Evolutionary conservation across 441 rosid species (phyloP).

Genomic region (Croton setiger): DNA sequence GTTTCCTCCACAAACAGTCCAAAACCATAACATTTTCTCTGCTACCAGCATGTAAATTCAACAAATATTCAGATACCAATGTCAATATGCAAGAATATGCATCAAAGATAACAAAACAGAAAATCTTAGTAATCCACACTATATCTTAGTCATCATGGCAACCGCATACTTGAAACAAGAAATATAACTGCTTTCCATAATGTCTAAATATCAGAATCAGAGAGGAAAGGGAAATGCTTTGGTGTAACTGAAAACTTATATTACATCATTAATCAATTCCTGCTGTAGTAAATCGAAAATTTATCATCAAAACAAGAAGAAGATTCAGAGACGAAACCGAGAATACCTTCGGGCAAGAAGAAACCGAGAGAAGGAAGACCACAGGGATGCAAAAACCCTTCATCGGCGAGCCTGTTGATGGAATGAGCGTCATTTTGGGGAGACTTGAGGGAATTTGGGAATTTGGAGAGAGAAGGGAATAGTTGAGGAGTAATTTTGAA

Average conservation of each 20-base stretch:
- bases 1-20: background rate
- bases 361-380: conserved; percentile 82
- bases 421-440: conserved; percentile 36
- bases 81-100: background rate
- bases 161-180: background rate
- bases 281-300: too few species aligned
- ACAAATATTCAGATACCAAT: conserved; percentile 2
- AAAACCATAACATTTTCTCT: background rate
- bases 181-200: background rate
- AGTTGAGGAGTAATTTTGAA: conserved; percentile 44
- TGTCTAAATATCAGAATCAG: background rate
- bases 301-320: background rate
- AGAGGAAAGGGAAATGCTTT: background rate
- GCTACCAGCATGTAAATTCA: background rate
- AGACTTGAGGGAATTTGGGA: conserved; percentile 31
- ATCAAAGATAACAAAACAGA: background rate
- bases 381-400: conserved; percentile 48
- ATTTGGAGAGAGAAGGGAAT: conserved; percentile 57
- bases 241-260: too few species aligned
- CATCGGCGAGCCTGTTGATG: conserved; percentile 26
- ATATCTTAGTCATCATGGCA: background rate
- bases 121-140: background rate
- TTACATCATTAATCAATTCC: too few species aligned
- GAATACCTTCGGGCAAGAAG: conserved; percentile 81
- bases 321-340: background rate